Evolutionary conservation across 371 early-diverging fungal genomes (phyloP).

Genomic region (Mucor velutinosus): DNA sequence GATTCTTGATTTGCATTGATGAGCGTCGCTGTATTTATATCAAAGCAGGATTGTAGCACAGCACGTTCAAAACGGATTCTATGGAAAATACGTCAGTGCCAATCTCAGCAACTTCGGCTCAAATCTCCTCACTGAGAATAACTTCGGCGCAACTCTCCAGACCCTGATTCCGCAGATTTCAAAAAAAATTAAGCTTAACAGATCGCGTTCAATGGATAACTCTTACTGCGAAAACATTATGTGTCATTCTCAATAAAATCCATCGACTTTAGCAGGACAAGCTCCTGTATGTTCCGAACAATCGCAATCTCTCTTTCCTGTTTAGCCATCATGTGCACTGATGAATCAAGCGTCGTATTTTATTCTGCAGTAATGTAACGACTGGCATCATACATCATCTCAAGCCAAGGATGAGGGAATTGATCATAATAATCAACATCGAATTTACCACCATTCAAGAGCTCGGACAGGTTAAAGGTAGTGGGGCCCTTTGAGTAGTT

Average conservation of each 20-base stretch:
- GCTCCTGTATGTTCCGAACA: no score
- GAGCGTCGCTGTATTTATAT: conserved; percentile 4
- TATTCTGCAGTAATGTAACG: neutral
- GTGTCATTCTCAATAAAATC: neutral
- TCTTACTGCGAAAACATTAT: neutral
- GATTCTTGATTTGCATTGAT: neutral
- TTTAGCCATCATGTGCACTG: no score
- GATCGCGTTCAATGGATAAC: neutral
- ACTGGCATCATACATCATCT: conserved; percentile 17
- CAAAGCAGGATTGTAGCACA: neutral
- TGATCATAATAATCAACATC: conserved; percentile 8
- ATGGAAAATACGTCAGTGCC: neutral
- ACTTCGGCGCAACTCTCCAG: neutral
- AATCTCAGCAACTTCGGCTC: neutral
- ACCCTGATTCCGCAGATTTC: no score
- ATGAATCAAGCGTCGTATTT: neutral
- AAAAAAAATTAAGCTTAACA: no score
- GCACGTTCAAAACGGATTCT: neutral
- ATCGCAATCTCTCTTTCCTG: no score
- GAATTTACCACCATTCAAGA: neutral
- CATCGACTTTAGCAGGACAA: neutral
- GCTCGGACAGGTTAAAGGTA: neutral
- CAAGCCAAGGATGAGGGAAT: conserved; percentile 22
- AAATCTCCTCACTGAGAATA: neutral
- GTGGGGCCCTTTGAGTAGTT: neutral